Percentiles rank a stretch among this genome's conserved stretches.
Evolutionary conservation across 139 green algal genomes (phyloP).

Genomic region (Coccomyxa sp.): DNA sequence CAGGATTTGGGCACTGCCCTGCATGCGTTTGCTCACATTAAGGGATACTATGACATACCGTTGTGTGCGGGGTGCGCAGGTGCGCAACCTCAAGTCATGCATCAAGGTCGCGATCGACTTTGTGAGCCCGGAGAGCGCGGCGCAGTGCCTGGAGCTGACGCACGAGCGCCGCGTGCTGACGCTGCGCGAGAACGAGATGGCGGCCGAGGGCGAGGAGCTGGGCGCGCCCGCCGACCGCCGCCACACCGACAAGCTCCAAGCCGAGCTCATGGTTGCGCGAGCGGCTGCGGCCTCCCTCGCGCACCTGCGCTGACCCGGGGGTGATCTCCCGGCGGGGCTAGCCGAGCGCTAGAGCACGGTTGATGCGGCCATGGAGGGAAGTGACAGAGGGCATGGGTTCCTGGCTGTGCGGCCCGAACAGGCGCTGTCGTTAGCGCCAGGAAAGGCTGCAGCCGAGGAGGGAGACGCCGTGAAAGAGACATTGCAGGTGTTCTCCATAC

Average conservation of each 20-base stretch:
- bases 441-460: too few relatives aligned
- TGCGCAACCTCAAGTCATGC: constrained; percentile 60
- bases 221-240: neutral
- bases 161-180: constrained; percentile 17
- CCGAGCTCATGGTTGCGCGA: constrained; percentile 13
- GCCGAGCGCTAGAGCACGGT: too few relatives aligned
- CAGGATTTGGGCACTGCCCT: too few relatives aligned
- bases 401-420: too few relatives aligned
- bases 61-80: constrained; percentile 9
- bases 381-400: too few relatives aligned
- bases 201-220: neutral
- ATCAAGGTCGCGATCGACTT: constrained; percentile 85
- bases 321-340: too few relatives aligned
- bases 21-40: too few relatives aligned
- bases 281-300: constrained; percentile 1
- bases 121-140: constrained; percentile 68
- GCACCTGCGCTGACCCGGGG: neutral
- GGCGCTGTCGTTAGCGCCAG: too few relatives aligned
- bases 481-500: too few relatives aligned
- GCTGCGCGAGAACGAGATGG: neutral
- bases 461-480: too few relatives aligned
- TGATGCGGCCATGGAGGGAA: too few relatives aligned
- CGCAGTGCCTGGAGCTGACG: constrained; percentile 29
- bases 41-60: too few relatives aligned
- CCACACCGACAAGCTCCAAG: constrained; percentile 27